Conservation (phyloP, 139 green algal species). For the Tetradesmus lagerheimii region DNA sequence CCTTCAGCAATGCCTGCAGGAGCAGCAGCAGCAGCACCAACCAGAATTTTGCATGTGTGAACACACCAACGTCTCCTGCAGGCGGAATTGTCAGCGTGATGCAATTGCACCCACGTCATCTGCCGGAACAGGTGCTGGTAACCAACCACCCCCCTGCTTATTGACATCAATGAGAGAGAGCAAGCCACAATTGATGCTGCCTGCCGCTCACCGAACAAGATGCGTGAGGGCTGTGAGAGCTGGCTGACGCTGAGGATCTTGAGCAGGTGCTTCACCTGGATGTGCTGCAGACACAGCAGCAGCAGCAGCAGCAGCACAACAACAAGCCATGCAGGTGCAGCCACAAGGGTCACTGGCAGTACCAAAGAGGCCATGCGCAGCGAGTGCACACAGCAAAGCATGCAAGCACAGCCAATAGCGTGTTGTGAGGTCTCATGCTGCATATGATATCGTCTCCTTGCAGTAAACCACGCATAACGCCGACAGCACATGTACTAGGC, state of each 20-base stretch:
- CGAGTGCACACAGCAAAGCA: not conserved
- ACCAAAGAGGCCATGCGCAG: not conserved
- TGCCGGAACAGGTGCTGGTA: too few species aligned
- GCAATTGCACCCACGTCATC: too few species aligned
- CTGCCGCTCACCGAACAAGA: conserved; percentile 65
- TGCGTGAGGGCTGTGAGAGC: conserved; percentile 68
- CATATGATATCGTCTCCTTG: too few species aligned
- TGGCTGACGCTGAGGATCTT: conserved; percentile 64
- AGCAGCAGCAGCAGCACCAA: not conserved
- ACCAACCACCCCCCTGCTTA: too few species aligned
- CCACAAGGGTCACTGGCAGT: not conserved
- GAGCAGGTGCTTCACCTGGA: conserved; percentile 77
- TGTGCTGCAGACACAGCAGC: conserved; percentile 48
- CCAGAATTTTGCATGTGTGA: too few species aligned
- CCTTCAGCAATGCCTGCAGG: conserved; percentile 62
- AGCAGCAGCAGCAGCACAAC: not conserved
- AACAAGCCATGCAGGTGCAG: not conserved
- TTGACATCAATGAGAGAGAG: too few species aligned
- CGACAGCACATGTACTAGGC: too few species aligned
- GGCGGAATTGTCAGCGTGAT: too few species aligned
- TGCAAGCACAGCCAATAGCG: not conserved
- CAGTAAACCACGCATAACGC: too few species aligned
- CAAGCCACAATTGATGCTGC: not conserved
- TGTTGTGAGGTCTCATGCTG: too few species aligned
- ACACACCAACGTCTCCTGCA: too few species aligned